These are phyloP conservation scores for Saccharomyces hybrid DNA, from an alignment of 1,139 yeast genomes.

Conservation along the genomic window DNA sequence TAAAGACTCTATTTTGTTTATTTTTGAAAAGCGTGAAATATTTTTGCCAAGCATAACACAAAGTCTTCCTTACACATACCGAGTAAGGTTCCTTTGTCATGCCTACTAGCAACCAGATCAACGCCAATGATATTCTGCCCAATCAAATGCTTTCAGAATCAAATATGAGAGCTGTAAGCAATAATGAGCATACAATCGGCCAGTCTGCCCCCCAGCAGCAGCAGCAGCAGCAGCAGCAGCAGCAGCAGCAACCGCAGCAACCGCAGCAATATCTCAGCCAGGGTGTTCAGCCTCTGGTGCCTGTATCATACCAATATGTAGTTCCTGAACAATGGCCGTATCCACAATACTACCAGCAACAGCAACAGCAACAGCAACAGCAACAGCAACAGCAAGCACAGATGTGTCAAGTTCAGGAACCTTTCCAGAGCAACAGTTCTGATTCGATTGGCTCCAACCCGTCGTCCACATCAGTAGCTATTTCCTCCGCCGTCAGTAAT, in stretches of 20 bases:
- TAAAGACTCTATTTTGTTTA: background rate
- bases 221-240: slow-evolving; percentile 8
- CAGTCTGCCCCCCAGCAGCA: slow-evolving; percentile 1
- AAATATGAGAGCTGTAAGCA: background rate
- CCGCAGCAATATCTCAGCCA: slow-evolving; percentile 6
- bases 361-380: slow-evolving; percentile 3
- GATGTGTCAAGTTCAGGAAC: background rate
- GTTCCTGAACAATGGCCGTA: slow-evolving; percentile 9
- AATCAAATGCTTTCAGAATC: background rate
- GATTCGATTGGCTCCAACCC: background rate
- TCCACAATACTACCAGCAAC: slow-evolving; percentile 17
- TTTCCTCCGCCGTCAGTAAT: background rate
- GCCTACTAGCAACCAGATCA: background rate
- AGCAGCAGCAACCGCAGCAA: slow-evolving; percentile 1
- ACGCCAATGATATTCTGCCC: background rate
- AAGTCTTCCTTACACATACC: background rate
- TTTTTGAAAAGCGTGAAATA: background rate
- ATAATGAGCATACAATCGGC: slow-evolving; percentile 2
- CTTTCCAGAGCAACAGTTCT: background rate
- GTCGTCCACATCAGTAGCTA: background rate
- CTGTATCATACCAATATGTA: background rate
- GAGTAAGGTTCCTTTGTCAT: background rate
- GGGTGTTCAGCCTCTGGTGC: slow-evolving; percentile 3
- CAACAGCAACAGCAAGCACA: background rate
- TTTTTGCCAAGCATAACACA: background rate